A percentile compares a stretch with the other conserved stretches of the same genome.
Conservation (phyloP, 768 basidiomycete species). For the Russula compacta region DNA sequence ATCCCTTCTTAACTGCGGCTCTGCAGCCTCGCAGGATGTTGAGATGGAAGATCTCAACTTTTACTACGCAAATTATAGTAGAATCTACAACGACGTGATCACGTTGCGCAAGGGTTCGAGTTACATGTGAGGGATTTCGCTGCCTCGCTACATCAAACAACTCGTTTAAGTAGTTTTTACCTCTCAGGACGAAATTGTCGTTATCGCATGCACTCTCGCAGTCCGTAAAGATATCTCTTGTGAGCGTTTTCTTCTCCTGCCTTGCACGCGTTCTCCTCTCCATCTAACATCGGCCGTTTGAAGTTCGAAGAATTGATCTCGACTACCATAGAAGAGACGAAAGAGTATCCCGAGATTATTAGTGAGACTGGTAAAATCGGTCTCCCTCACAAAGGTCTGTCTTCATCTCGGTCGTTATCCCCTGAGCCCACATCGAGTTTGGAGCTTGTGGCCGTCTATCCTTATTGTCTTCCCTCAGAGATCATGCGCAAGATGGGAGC, state of each 20-base stretch:
- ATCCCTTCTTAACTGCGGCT: not conserved
- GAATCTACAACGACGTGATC: conserved; percentile 98
- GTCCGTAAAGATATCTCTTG: conserved; percentile 94
- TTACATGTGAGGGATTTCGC: conserved; percentile 64
- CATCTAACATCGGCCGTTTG: not conserved
- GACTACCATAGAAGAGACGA: conserved; percentile 90
- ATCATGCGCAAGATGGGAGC: conserved; percentile 98
- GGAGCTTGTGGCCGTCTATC: not conserved
- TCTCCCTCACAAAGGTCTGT: conserved; percentile 69
- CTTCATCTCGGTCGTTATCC: not conserved
- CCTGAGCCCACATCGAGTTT: not conserved
- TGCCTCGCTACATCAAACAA: conserved; percentile 2
- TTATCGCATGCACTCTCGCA: conserved; percentile 92
- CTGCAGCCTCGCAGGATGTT: conserved; percentile 71
- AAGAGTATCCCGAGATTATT: conserved; percentile 89
- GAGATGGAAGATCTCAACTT: conserved; percentile 98
- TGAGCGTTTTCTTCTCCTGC: conserved; percentile 25
- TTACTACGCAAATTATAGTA: conserved; percentile 94
- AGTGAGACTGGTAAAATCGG: conserved; percentile 94
- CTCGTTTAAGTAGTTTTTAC: not conserved
- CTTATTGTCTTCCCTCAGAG: conserved; percentile 36
- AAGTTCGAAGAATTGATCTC: conserved; percentile 91
- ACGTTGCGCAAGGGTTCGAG: conserved; percentile 89
- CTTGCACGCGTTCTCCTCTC: not conserved
- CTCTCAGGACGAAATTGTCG: conserved; percentile 83